Conservation (phyloP, 495 filamentous ascomycete genomes). For the Penicillium chermesinum region DNA sequence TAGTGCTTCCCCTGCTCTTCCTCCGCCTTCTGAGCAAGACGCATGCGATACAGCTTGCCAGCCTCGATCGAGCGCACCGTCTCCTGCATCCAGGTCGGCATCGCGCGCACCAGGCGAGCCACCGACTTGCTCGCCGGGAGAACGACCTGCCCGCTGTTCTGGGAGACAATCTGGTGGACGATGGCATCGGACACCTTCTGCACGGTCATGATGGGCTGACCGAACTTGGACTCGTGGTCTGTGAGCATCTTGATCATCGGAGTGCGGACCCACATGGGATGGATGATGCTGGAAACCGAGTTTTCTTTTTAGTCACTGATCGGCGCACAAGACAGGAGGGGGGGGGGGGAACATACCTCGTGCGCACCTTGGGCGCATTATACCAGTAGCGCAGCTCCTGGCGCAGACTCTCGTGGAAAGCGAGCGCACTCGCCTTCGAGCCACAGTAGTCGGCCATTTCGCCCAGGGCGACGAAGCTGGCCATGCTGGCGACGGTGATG, state of each 20-base stretch:
- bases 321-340: background rate
- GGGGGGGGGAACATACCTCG: conserved; percentile 26
- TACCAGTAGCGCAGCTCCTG: conserved; percentile 43
- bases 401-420: conserved; percentile 48
- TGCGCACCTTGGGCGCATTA: conserved; percentile 39
- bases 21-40: conserved; percentile 8
- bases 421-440: conserved; percentile 52
- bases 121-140: conserved; percentile 21
- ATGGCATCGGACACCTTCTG: conserved; percentile 36
- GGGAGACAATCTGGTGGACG: conserved; percentile 37
- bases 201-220: conserved; percentile 33
- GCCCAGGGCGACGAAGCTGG: conserved; percentile 46
- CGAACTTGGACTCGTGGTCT: conserved; percentile 33
- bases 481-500: conserved; percentile 51
- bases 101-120: conserved; percentile 29
- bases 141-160: conserved; percentile 40
- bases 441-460: conserved; percentile 51
- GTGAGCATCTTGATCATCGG: conserved; percentile 40
- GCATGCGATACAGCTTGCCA: conserved; percentile 8
- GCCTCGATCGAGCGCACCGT: conserved; percentile 26
- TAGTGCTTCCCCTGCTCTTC: background rate
- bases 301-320: background rate
- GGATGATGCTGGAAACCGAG: conserved; percentile 30
- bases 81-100: conserved; percentile 42
- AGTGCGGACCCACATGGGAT: conserved; percentile 44